A percentile compares a stretch with the other conserved stretches of the same genome.
These are phyloP conservation scores for Mycena maculata DNA, from an alignment of 768 basidiomycete species.

Conservation along the genomic window DNA sequence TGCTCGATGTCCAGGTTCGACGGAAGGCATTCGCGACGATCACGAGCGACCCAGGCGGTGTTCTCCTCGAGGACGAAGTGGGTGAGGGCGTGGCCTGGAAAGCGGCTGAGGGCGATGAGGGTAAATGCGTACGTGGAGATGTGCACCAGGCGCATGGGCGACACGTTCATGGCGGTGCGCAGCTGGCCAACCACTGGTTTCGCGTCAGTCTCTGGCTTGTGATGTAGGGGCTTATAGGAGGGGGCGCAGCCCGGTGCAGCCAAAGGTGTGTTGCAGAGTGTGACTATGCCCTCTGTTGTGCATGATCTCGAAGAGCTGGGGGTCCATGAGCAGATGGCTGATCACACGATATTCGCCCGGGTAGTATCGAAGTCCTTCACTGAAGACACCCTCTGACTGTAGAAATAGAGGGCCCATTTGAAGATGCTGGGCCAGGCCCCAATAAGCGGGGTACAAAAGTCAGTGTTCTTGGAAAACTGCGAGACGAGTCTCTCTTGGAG, in stretches of 20 bases:
- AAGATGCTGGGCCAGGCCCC: slow-evolving; percentile 27
- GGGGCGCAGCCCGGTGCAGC: slow-evolving; percentile 16
- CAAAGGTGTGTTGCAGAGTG: slow-evolving; percentile 23
- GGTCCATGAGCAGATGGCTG: slow-evolving; percentile 1
- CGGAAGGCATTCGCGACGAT: slow-evolving; percentile 1
- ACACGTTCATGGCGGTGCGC: slow-evolving; percentile 14
- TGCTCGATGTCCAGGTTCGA: background rate
- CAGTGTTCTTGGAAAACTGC: slow-evolving; percentile 17
- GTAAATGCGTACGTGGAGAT: background rate
- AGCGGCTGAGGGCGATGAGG: slow-evolving; percentile 16
- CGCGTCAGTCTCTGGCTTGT: slow-evolving; percentile 10
- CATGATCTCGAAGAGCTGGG: background rate
- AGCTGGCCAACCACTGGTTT: slow-evolving; percentile 15
- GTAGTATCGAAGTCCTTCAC: slow-evolving; percentile 8
- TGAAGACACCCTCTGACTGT: slow-evolving; percentile 16
- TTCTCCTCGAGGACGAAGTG: slow-evolving; percentile 18
- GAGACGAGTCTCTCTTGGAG: slow-evolving; percentile 5
- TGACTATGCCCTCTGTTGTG: slow-evolving; percentile 16
- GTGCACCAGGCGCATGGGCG: slow-evolving; percentile 8
- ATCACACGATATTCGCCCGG: slow-evolving; percentile 1
- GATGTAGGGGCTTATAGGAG: slow-evolving; percentile 2
- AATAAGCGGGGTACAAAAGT: slow-evolving; percentile 15
- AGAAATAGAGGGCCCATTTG: slow-evolving; percentile 26
- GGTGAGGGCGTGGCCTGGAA: slow-evolving; percentile 23
- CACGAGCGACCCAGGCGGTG: slow-evolving; percentile 21